Evolutionary conservation across 108 stramenopile species (phyloP).

Genomic region (Parmales sp.): DNA sequence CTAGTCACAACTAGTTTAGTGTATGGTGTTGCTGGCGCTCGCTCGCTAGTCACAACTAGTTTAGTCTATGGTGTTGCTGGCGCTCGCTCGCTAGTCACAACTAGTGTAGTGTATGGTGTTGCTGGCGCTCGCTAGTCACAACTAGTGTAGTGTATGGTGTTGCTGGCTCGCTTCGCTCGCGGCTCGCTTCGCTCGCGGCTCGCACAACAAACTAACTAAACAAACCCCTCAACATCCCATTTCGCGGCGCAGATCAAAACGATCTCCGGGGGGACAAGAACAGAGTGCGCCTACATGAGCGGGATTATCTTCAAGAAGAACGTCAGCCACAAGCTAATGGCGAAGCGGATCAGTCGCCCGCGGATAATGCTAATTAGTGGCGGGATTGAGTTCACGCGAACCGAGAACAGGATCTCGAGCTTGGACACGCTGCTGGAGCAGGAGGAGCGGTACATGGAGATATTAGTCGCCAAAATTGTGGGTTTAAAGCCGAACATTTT

Average conservation of each 20-base stretch:
- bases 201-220: too few species aligned
- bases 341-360: conserved; percentile 56
- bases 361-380: conserved; percentile 82
- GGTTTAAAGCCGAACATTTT: conserved; percentile 78
- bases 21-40: background rate
- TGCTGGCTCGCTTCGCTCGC: too few species aligned
- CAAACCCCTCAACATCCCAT: too few species aligned
- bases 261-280: conserved; percentile 68
- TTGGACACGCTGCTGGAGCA: conserved; percentile 82
- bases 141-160: too few species aligned
- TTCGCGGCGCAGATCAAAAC: conserved; percentile 59
- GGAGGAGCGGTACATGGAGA: conserved; percentile 88
- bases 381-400: conserved; percentile 83
- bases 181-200: too few species aligned
- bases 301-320: conserved; percentile 84
- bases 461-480: conserved; percentile 78
- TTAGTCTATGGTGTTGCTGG: background rate
- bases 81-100: background rate
- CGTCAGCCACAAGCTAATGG: conserved; percentile 76
- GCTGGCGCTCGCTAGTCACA: background rate
- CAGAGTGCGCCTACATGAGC: conserved; percentile 74
- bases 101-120: background rate
- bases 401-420: conserved; percentile 69
- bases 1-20: too few species aligned
- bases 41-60: background rate